Evolutionary conservation across 371 early-diverging fungal genomes (phyloP).

Genomic region (Mucor racemosus): DNA sequence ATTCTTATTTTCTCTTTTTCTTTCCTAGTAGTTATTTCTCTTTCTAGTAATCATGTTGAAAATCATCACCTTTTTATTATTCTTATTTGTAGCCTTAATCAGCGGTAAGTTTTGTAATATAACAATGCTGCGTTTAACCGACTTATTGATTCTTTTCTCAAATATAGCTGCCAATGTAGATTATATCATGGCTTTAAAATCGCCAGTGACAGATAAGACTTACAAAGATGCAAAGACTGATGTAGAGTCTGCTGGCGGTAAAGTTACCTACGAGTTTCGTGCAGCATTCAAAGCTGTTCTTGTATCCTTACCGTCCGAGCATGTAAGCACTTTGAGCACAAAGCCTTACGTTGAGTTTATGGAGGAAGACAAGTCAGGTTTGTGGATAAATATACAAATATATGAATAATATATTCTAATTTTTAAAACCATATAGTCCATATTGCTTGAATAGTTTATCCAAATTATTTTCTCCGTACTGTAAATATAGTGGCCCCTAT

Average conservation of each 20-base stretch:
- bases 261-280: constrained; percentile 28
- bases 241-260: constrained; percentile 26
- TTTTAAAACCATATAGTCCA: neutral
- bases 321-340: constrained; percentile 13
- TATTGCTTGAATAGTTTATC: neutral
- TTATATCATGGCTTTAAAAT: constrained; percentile 32
- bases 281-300: constrained; percentile 26
- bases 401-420: too few relatives aligned
- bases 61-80: neutral
- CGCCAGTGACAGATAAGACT: constrained; percentile 20
- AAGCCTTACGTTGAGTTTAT: constrained; percentile 36
- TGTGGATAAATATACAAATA: neutral
- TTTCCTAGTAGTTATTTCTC: too few relatives aligned
- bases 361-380: constrained; percentile 34
- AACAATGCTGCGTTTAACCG: too few relatives aligned
- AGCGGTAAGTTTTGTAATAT: constrained; percentile 5
- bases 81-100: constrained; percentile 9
- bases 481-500: too few relatives aligned
- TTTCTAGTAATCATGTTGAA: constrained; percentile 8
- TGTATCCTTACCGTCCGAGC: constrained; percentile 23
- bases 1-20: neutral
- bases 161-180: constrained; percentile 13
- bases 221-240: constrained; percentile 26
- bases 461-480: too few relatives aligned
- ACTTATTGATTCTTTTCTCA: neutral